Evolutionary conservation across 257 asterid genomes (phyloP).

Genomic region (Penstemon newberryi): DNA sequence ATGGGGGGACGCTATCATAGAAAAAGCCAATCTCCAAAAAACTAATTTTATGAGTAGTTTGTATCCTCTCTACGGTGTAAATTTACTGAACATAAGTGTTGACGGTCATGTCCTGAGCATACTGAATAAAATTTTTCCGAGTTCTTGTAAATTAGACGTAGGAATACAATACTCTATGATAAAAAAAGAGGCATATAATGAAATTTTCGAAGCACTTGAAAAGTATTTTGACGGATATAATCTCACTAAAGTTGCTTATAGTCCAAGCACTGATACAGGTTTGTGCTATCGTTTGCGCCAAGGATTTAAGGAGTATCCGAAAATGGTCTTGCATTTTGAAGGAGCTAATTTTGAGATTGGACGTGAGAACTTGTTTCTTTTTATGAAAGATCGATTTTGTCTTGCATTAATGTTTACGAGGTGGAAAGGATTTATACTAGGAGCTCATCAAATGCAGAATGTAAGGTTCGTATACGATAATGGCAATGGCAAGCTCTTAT

Average conservation of each 20-base stretch:
- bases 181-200: not conserved
- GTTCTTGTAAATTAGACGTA: not conserved
- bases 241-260: not conserved
- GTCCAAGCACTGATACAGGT: not conserved
- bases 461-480: slow-evolving; percentile 23
- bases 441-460: slow-evolving; percentile 17
- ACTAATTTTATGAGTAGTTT: not conserved
- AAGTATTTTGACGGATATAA: slow-evolving; percentile 13
- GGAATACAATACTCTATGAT: not conserved
- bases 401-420: not conserved
- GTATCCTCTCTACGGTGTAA: slow-evolving; percentile 9
- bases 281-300: slow-evolving; percentile 7
- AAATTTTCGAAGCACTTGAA: not conserved
- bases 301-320: not conserved
- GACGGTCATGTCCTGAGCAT: not conserved
- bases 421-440: not conserved
- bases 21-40: not conserved
- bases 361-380: not conserved
- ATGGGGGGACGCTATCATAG: slow-evolving; percentile 3
- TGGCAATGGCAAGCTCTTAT: not conserved
- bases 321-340: slow-evolving; percentile 8
- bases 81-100: slow-evolving; percentile 13
- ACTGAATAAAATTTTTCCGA: not conserved
- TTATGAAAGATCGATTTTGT: not conserved
- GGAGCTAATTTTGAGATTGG: slow-evolving; percentile 11